These are phyloP conservation scores for Arthrocladium fulminans DNA, from an alignment of 2,329 filamentous ascomycete genomes.

Conservation along the genomic window DNA sequence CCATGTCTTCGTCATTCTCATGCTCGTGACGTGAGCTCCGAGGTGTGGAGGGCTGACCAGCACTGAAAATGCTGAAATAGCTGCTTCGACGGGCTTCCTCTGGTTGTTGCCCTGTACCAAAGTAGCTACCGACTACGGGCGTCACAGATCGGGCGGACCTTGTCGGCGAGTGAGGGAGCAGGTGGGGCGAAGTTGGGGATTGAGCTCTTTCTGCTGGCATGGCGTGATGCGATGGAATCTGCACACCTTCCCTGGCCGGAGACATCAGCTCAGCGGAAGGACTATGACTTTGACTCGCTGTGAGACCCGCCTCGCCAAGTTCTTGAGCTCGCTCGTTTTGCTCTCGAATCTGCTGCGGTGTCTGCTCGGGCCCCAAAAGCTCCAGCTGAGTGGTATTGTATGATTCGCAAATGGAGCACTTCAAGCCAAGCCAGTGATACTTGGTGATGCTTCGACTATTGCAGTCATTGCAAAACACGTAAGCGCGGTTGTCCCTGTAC, in stretches of 20 bases:
- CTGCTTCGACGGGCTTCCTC: constrained; percentile 22
- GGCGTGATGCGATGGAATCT: constrained; percentile 23
- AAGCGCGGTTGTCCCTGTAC: constrained; percentile 67
- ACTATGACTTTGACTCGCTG: constrained; percentile 21
- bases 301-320: constrained; percentile 22
- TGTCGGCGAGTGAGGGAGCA: constrained; percentile 26
- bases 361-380: constrained; percentile 29
- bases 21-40: constrained; percentile 17
- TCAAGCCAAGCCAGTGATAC: constrained; percentile 92
- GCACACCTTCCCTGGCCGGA: constrained; percentile 10
- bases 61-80: constrained; percentile 8
- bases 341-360: constrained; percentile 15
- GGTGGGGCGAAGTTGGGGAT: constrained; percentile 23
- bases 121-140: constrained; percentile 38
- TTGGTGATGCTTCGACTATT: constrained; percentile 73
- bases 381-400: constrained; percentile 40
- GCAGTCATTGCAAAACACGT: constrained; percentile 92
- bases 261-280: constrained; percentile 15
- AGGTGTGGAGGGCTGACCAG: constrained; percentile 6
- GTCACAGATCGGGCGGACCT: constrained; percentile 32
- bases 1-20: constrained; percentile 46
- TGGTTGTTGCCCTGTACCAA: constrained; percentile 33
- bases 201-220: constrained; percentile 18
- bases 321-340: constrained; percentile 18
- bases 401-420: constrained; percentile 56